Evolutionary conservation across 2,329 filamentous ascomycete genomes (phyloP).

Genomic region (Arthrobotrys iridis): DNA sequence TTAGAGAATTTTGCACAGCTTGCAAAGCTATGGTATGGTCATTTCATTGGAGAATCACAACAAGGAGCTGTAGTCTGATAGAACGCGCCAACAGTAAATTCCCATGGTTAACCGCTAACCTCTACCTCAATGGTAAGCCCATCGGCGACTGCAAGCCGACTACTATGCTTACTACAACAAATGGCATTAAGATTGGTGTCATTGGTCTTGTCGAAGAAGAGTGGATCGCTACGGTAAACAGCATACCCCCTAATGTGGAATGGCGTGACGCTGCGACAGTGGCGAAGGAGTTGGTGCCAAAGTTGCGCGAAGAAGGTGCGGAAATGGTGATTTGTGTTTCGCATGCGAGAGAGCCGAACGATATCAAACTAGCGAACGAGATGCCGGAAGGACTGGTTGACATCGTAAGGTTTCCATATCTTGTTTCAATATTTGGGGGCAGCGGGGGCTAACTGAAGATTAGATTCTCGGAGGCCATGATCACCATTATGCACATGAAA

Average conservation of each 20-base stretch:
- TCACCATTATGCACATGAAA: slow-evolving; percentile 82
- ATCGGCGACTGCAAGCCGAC: slow-evolving; percentile 80
- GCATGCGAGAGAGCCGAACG: slow-evolving; percentile 88
- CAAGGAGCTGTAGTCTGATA: background rate
- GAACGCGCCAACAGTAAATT: slow-evolving; percentile 73
- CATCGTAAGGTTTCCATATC: slow-evolving; percentile 67
- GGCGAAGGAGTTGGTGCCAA: slow-evolving; percentile 77
- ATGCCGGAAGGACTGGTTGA: slow-evolving; percentile 77
- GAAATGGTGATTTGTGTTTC: slow-evolving; percentile 85
- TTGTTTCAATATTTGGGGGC: background rate
- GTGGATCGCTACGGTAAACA: slow-evolving; percentile 84
- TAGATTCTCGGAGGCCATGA: slow-evolving; percentile 77
- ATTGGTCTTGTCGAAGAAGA: slow-evolving; percentile 80
- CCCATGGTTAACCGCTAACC: slow-evolving; percentile 89
- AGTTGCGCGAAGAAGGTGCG: slow-evolving; percentile 77
- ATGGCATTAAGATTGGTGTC: slow-evolving; percentile 85
- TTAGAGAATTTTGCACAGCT: slow-evolving; percentile 46
- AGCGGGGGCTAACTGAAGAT: background rate
- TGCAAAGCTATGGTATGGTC: slow-evolving; percentile 68
- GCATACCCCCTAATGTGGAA: slow-evolving; percentile 80
- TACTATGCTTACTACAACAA: slow-evolving; percentile 79
- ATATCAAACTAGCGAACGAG: slow-evolving; percentile 79
- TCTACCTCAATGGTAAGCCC: slow-evolving; percentile 74
- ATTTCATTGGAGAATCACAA: background rate
- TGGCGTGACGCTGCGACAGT: slow-evolving; percentile 82